A percentile compares a stretch with the other conserved stretches of the same genome.
Conservation (phyloP, 1,284 basidiomycete genomes). For the Afroboletus lepidellus region DNA sequence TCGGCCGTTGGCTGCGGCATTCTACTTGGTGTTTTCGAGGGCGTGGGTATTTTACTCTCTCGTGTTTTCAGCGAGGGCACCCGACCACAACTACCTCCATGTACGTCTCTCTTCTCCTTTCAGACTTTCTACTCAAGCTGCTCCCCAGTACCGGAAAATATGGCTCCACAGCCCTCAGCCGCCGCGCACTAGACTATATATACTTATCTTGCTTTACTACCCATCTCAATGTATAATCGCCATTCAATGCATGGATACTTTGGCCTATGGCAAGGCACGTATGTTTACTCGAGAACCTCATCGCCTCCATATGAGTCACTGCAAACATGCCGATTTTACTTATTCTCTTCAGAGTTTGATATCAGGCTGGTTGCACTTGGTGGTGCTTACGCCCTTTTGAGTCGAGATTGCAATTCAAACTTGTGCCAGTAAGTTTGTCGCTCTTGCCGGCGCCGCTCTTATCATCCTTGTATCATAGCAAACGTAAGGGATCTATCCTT, state of each 20-base stretch:
- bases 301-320: background rate
- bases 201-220: slow-evolving; percentile 30
- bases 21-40: slow-evolving; percentile 94
- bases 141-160: slow-evolving; percentile 31
- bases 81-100: slow-evolving; percentile 60
- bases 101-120: slow-evolving; percentile 16
- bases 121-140: background rate
- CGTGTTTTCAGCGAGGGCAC: slow-evolving; percentile 83
- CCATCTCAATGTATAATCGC: slow-evolving; percentile 39
- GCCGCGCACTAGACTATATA: slow-evolving; percentile 33
- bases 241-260: slow-evolving; percentile 36
- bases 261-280: slow-evolving; percentile 27
- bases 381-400: background rate
- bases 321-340: background rate
- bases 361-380: slow-evolving; percentile 8
- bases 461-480: slow-evolving; percentile 7
- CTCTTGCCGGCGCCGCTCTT: background rate
- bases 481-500: slow-evolving; percentile 16
- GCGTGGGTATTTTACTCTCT: slow-evolving; percentile 86
- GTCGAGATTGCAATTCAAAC: slow-evolving; percentile 16
- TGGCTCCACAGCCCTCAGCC: slow-evolving; percentile 27
- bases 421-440: slow-evolving; percentile 3
- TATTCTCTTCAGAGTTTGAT: slow-evolving; percentile 6
- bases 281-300: background rate
- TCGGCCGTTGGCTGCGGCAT: slow-evolving; percentile 96